A percentile compares a stretch with the other conserved stretches of the same genome.
Conservation (phyloP, 768 basidiomycete genomes). For the Lactarius hengduanensis region DNA sequence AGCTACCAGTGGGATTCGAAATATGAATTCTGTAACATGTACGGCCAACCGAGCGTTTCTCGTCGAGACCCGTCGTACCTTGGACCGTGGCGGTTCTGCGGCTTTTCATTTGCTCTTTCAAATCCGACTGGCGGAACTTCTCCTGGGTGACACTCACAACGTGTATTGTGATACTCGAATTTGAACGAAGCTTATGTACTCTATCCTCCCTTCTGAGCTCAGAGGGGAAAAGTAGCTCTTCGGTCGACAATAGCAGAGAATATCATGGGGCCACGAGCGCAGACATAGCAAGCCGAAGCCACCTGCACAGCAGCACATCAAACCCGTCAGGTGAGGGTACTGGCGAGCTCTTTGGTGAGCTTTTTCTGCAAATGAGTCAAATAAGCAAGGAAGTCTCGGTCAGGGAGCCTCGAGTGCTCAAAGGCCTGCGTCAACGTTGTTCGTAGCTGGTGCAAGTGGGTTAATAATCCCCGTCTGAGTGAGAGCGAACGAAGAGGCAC, state of each 20-base stretch:
- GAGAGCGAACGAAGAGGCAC: not conserved
- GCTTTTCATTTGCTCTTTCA: not conserved
- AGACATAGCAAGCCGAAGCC: not conserved
- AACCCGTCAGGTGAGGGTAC: constrained; percentile 34
- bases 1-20: no score
- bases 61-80: no score
- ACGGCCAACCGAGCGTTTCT: no score
- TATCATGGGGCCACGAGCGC: not conserved
- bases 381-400: constrained; percentile 64
- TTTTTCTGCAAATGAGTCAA: constrained; percentile 69
- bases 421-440: constrained; percentile 73
- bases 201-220: not conserved
- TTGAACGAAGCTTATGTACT: not conserved
- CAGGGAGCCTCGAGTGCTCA: constrained; percentile 71
- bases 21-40: no score
- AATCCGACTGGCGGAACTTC: not conserved
- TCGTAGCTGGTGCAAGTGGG: constrained; percentile 50
- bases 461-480: not conserved
- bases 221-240: not conserved
- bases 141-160: not conserved
- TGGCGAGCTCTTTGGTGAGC: constrained; percentile 54
- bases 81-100: not conserved
- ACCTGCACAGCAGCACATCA: not conserved
- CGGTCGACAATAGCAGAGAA: not conserved
- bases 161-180: not conserved